Evolutionary conservation across 352 stramenopile genomes (phyloP).

Genomic region (Phytophthora hibernalis): DNA sequence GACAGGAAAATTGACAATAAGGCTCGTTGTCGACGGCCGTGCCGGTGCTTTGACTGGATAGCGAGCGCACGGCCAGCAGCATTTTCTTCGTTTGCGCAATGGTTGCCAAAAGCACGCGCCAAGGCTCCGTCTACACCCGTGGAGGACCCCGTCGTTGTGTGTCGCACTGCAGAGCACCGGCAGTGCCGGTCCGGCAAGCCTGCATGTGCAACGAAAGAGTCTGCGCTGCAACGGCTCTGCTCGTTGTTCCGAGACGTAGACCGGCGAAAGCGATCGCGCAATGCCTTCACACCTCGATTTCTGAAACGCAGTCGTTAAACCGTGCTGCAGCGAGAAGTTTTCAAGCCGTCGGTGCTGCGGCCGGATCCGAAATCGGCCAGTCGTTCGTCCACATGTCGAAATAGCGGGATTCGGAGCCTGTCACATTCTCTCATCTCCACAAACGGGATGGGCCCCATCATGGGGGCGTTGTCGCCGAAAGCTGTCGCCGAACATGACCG

Average conservation of each 20-base stretch:
- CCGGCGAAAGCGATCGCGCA: slow-evolving; percentile 21
- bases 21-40: not conserved
- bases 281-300: slow-evolving; percentile 13
- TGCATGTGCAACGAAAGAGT: slow-evolving; percentile 2
- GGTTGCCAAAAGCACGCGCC: slow-evolving; percentile 20
- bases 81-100: slow-evolving; percentile 36
- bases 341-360: not conserved
- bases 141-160: slow-evolving; percentile 16
- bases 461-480: not conserved
- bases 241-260: slow-evolving; percentile 20
- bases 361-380: not conserved
- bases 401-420: slow-evolving; percentile 8
- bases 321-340: not conserved
- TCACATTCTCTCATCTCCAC: slow-evolving; percentile 14
- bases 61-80: slow-evolving; percentile 24
- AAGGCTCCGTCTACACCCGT: slow-evolving; percentile 22
- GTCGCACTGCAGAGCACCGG: slow-evolving; percentile 13
- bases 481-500: slow-evolving; percentile 16
- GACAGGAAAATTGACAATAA: slow-evolving; percentile 26
- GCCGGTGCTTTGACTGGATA: slow-evolving; percentile 26
- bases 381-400: slow-evolving; percentile 18
- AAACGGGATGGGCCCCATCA: slow-evolving; percentile 1
- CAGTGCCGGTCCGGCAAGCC: slow-evolving; percentile 1
- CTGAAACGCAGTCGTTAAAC: slow-evolving; percentile 18
- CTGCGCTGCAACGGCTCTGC: slow-evolving; percentile 6